Evolutionary conservation across 2,329 filamentous ascomycete species (phyloP).

Genomic region (Aspergillus aculeatus): DNA sequence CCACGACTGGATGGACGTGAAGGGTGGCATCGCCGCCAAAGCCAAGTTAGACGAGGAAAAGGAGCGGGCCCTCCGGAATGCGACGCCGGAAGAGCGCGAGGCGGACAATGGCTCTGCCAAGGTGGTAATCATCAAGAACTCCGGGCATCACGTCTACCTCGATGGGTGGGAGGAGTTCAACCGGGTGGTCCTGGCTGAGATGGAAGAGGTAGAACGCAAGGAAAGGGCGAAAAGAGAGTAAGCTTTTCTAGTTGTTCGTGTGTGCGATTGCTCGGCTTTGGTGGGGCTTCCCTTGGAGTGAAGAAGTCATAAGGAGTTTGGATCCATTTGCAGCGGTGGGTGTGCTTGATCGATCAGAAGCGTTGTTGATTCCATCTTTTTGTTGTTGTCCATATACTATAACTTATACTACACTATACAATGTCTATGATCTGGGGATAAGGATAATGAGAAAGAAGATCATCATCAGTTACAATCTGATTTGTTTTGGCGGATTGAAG

Average conservation of each 20-base stretch:
- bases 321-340: background rate
- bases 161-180: constrained; percentile 72
- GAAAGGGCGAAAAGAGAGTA: constrained; percentile 22
- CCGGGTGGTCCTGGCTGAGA: constrained; percentile 61
- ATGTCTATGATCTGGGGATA: background rate
- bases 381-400: background rate
- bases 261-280: background rate
- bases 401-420: background rate
- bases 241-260: background rate
- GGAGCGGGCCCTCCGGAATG: constrained; percentile 58
- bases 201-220: constrained; percentile 56
- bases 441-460: background rate
- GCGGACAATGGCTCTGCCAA: constrained; percentile 77
- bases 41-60: constrained; percentile 73
- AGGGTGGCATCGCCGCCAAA: constrained; percentile 75
- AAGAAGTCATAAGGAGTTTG: no score
- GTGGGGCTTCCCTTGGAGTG: no score
- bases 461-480: background rate
- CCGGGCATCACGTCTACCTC: constrained; percentile 71
- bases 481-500: background rate
- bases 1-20: constrained; percentile 97
- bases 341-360: background rate
- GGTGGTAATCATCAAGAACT: constrained; percentile 72
- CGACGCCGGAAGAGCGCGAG: constrained; percentile 63
- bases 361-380: background rate